Evolutionary conservation across 2,329 filamentous ascomycete species (phyloP), one percentile per base, ranked within the genome.

Genomic region (Lachnellula cervina): DNA sequence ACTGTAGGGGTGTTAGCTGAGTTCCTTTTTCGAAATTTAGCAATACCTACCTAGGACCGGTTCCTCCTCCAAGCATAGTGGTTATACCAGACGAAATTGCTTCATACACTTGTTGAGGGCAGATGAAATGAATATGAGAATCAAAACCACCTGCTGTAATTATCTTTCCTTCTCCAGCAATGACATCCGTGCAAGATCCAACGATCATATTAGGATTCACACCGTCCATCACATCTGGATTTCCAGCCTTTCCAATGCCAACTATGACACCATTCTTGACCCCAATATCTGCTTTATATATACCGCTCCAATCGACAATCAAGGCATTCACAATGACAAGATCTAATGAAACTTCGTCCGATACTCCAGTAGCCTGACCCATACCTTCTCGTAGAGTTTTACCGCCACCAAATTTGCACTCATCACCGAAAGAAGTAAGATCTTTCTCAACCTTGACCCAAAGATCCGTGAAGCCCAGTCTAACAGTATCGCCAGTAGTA

Each of bases 201-300:
- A 97, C 83, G 1, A 96, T 76, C 84, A 97, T 84, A 54, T 84
- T 80, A 0, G 83, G 77, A 57, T 87, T 78, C 6, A 97, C 90
- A 4, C 89, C 89, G 34, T 94, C 87, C 93, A 97, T 97, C 47
- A 96, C 84, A 72, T 97, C 93, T n/a, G 93, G 93, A 67, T 97
- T 97, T 19, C 93, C 93, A 16, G 93, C 90, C 73, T 97, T 97
- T 57, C 93, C 93, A 64, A 97, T 93, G 0, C 84, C 93, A 28
- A 87, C 86, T 66, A 97, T 97, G 40, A 88, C 70, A 2, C 93
- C 92, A 63, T 91, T 74, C 72, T 95, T 96, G 71, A 97, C 86
- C 28, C 93, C 93, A 69, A 97, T 96, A 71, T 97, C 93, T 5
- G 92, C 93, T 75, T 97, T 97, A 78, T 90, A 95, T 68, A 97